These are phyloP conservation scores for Cadophora gregata DNA, from an alignment of 2,329 filamentous ascomycete genomes.

Conservation along the genomic window DNA sequence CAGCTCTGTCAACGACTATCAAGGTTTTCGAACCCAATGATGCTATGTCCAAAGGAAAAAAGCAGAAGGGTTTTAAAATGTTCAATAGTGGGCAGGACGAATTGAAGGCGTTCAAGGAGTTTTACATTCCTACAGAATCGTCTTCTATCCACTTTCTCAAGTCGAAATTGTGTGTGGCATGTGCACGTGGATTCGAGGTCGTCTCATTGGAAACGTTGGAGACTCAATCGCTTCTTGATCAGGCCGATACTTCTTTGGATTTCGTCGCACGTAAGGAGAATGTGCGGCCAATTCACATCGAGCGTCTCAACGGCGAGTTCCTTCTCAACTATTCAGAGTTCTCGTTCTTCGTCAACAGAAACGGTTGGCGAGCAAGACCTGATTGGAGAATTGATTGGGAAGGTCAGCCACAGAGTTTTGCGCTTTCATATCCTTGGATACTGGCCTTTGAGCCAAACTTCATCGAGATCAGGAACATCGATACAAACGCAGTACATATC, in stretches of 20 bases:
- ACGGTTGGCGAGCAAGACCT: constrained; percentile 93
- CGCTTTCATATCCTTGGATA: constrained; percentile 95
- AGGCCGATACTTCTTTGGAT: constrained; percentile 96
- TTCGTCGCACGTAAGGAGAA: constrained; percentile 95
- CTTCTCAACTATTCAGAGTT: constrained; percentile 98
- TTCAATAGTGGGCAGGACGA: constrained; percentile 93
- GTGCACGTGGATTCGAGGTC: constrained; percentile 94
- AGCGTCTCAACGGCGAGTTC: constrained; percentile 96
- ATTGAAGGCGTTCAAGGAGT: constrained; percentile 96
- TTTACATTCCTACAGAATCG: constrained; percentile 98
- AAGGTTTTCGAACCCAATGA: constrained; percentile 99
- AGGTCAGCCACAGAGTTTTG: constrained; percentile 88
- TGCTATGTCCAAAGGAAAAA: constrained; percentile 89
- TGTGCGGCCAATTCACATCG: constrained; percentile 94
- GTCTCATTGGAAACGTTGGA: constrained; percentile 97
- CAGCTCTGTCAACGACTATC: constrained; percentile 90
- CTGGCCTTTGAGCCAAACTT: constrained; percentile 97
- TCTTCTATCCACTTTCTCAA: constrained; percentile 97
- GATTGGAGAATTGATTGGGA: constrained; percentile 99
- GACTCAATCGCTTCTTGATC: constrained; percentile 94
- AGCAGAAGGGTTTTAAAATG: constrained; percentile 96
- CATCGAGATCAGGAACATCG: constrained; percentile 94
- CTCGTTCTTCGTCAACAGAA: constrained; percentile 98
- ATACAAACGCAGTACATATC: constrained; percentile 93
- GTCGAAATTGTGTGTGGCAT: constrained; percentile 95